Evolutionary conservation across 148 eudicot genomes (phyloP).

Genomic region (Diospyros lotus): DNA sequence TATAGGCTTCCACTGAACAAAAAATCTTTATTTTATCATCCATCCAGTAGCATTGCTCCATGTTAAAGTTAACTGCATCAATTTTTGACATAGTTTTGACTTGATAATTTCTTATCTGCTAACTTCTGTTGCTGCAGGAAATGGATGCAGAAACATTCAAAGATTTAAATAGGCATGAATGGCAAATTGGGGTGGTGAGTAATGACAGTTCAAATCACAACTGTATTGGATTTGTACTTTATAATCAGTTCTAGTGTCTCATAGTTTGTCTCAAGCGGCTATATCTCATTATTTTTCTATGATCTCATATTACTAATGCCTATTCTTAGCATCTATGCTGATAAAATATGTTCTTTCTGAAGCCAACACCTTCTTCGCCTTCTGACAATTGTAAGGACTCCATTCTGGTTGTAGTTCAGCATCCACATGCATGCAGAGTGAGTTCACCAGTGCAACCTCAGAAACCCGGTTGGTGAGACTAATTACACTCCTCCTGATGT

Average conservation of each 20-base stretch:
- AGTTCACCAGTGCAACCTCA: conserved; percentile 8
- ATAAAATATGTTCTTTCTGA: conserved; percentile 16
- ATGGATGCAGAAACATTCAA: conserved; percentile 79
- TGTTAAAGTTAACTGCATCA: no score
- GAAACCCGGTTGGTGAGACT: conserved; percentile 11
- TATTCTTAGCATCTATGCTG: not conserved
- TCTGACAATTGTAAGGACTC: conserved; percentile 43
- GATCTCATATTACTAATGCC: not conserved
- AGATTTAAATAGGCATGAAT: conserved; percentile 57
- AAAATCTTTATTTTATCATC: no score
- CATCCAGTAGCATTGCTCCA: not conserved
- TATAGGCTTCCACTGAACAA: no score
- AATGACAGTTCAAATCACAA: not conserved
- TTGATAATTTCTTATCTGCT: not conserved
- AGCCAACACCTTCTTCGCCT: conserved; percentile 51
- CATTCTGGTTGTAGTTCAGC: conserved; percentile 69
- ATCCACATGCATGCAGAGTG: conserved; percentile 48
- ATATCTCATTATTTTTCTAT: not conserved
- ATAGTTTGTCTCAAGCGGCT: not conserved
- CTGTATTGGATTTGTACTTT: not conserved
- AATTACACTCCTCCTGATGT: not conserved
- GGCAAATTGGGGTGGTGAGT: conserved; percentile 98
- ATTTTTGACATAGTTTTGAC: not conserved
- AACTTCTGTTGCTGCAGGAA: conserved; percentile 44
- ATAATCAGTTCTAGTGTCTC: not conserved